Percentiles rank a stretch among this genome's conserved stretches.
Conservation (phyloP, 306 rosid species). For the Glycine soja region DNA sequence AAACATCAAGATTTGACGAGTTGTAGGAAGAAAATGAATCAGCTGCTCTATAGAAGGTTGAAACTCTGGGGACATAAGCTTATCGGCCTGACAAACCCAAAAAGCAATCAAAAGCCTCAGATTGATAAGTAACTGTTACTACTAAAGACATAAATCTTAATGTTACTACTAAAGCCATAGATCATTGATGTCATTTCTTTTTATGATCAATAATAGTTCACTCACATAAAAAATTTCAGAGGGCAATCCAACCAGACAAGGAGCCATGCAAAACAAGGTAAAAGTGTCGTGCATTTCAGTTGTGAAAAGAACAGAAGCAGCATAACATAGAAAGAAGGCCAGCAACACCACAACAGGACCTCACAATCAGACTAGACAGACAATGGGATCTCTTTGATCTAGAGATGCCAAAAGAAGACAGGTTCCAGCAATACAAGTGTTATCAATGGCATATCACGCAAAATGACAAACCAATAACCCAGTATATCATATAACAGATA, state of each 20-base stretch:
- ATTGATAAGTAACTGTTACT: background rate
- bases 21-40: conserved; percentile 77
- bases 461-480: background rate
- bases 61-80: conserved; percentile 95
- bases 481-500: background rate
- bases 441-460: no score
- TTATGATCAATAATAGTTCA: background rate
- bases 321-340: background rate
- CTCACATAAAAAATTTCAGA: background rate
- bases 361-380: background rate
- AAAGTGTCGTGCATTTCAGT: background rate
- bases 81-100: conserved; percentile 79
- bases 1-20: conserved; percentile 89
- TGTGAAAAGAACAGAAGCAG: conserved; percentile 1
- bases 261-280: background rate
- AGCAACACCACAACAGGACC: background rate
- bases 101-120: conserved; percentile 16
- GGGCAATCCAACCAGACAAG: no score
- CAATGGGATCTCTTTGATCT: background rate
- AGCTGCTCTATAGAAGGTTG: conserved; percentile 94
- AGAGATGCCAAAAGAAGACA: background rate
- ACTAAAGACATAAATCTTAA: background rate
- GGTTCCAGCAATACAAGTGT: no score
- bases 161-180: conserved; percentile 10
- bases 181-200: background rate